Evolutionary conservation across 768 basidiomycete species (phyloP).

Genomic region (Macrolepiota dolichaula): DNA sequence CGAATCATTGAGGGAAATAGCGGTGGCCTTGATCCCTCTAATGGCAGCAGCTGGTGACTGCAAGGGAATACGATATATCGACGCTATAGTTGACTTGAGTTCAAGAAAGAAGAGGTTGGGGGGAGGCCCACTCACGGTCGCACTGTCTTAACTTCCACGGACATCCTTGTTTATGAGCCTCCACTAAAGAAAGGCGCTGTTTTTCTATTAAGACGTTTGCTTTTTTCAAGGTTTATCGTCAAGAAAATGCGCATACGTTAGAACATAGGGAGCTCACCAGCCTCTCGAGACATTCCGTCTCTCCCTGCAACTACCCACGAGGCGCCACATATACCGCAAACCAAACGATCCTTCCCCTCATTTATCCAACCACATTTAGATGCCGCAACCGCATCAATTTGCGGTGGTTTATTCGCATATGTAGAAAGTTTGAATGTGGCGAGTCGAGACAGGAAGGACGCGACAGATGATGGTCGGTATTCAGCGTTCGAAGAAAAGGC

Average conservation of each 20-base stretch:
- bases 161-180: constrained; percentile 76
- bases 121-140: constrained; percentile 49
- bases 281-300: constrained; percentile 72
- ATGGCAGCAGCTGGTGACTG: constrained; percentile 63
- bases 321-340: constrained; percentile 66
- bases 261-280: constrained; percentile 50
- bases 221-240: constrained; percentile 22
- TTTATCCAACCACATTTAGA: constrained; percentile 83
- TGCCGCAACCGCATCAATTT: constrained; percentile 76
- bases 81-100: constrained; percentile 32
- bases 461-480: constrained; percentile 75
- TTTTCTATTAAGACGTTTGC: constrained; percentile 73
- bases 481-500: constrained; percentile 43
- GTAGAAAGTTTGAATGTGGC: constrained; percentile 77
- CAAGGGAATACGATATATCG: constrained; percentile 74
- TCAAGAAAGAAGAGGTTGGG: neutral
- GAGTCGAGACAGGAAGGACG: constrained; percentile 71
- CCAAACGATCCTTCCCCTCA: constrained; percentile 74
- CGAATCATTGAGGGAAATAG: constrained; percentile 47
- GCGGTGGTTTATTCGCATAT: constrained; percentile 72
- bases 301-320: constrained; percentile 74
- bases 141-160: constrained; percentile 84
- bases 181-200: constrained; percentile 61
- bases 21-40: constrained; percentile 54
- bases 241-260: neutral